Percentiles rank a stretch among this genome's conserved stretches.
Evolutionary conservation across 1,284 basidiomycete genomes (phyloP).

Genomic region (Austroboletus rostrupii): DNA sequence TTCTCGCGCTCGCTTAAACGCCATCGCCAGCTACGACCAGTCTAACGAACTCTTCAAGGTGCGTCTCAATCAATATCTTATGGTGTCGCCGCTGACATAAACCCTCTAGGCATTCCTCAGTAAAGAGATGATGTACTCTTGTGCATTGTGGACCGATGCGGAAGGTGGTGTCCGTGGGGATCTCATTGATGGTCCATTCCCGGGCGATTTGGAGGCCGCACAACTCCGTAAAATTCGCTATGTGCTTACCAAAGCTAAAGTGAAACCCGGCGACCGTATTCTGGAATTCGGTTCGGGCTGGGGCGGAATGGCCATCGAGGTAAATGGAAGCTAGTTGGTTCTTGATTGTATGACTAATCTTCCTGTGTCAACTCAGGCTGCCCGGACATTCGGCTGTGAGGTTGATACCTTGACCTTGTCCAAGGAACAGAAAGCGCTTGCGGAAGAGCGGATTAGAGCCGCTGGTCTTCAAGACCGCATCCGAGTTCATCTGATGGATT

Average conservation of each 20-base stretch:
- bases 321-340: conserved; percentile 23
- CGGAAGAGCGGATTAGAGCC: conserved; percentile 73
- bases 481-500: conserved; percentile 85
- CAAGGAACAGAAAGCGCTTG: conserved; percentile 80
- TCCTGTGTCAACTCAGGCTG: conserved; percentile 45
- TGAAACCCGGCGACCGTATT: conserved; percentile 74
- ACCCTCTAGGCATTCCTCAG: conserved; percentile 69
- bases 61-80: conserved; percentile 6
- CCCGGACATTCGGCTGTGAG: conserved; percentile 66
- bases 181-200: conserved; percentile 43
- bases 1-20: conserved; percentile 76
- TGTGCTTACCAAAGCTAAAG: conserved; percentile 73
- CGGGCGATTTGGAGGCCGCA: conserved; percentile 74
- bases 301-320: conserved; percentile 88
- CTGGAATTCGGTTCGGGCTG: conserved; percentile 92
- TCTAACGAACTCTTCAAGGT: conserved; percentile 79
- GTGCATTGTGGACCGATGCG: conserved; percentile 71
- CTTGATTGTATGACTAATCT: conserved; percentile 5
- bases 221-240: conserved; percentile 79
- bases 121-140: conserved; percentile 91
- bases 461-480: conserved; percentile 72
- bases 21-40: conserved; percentile 87
- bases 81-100: conserved; percentile 27
- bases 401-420: conserved; percentile 88
- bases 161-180: conserved; percentile 74